phyloP scores from a whole-genome alignment of 139 green algal genomes.

The Micractinium conductrix region DNA sequence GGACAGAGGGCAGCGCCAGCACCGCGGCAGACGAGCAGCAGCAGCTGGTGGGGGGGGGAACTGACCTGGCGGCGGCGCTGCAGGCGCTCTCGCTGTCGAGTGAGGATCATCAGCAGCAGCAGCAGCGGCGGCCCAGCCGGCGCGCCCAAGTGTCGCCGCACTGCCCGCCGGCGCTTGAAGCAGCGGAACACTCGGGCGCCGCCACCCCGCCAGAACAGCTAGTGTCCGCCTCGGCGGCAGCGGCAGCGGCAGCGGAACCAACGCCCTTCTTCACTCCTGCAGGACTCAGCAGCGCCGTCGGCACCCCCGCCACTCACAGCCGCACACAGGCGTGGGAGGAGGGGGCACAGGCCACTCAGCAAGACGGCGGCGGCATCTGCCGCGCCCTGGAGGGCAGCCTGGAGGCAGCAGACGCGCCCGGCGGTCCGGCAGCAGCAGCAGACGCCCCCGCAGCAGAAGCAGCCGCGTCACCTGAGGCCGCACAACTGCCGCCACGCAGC shows the following conservation, averaged over 20 bases:
- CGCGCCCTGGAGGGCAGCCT: not conserved
- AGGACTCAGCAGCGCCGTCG: not conserved
- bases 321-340: not conserved
- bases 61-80: not conserved
- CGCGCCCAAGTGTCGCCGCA: slow-evolving; percentile 11
- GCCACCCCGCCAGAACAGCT: not conserved
- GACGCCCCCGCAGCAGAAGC: not conserved
- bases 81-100: not conserved
- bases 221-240: too few relatives aligned
- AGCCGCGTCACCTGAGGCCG: not conserved
- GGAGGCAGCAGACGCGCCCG: slow-evolving; percentile 4
- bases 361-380: not conserved
- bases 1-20: slow-evolving; percentile 27
- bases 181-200: not conserved
- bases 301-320: not conserved
- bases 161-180: not conserved
- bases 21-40: not conserved
- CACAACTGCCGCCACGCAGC: slow-evolving; percentile 8
- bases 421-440: slow-evolving; percentile 2
- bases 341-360: not conserved
- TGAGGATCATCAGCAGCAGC: not conserved
- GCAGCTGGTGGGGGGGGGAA: too few relatives aligned
- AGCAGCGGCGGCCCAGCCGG: not conserved
- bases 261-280: slow-evolving; percentile 33
- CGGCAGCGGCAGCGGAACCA: not conserved